Base-by-base conservation (phyloP, 176 grass and related monocot species). In the Cenchrus americanus region DNA sequence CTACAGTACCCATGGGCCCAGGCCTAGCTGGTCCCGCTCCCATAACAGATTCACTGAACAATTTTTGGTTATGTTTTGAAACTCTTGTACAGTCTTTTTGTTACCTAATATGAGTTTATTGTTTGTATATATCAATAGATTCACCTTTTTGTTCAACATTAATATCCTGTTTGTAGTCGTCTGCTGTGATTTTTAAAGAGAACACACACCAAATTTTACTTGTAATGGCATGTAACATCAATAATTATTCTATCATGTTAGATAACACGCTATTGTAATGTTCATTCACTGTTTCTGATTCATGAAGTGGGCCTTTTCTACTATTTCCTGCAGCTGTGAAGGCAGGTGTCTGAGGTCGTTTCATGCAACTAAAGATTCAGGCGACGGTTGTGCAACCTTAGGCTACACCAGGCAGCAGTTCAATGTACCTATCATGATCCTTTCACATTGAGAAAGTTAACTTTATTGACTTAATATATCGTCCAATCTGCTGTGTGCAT, bases 311-410 rank as follows among this genome's bases (percentile, higher is more conserved):
- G 13, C 21, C 46, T 90, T 40, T 68, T 53, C 50, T 70, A 34
- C 18, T 51, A 26, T 51, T 41, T 40, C 37, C 40, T 87, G 75
- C 92, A 94, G 89, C 71, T 94, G 92, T 77, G 92, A 92, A 73
- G 92, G 92, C 24, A 78, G 60, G 46, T 94, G 92, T 58, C 71
- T 94, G 58, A 86, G 92, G 46, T 94, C 89, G 15, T 94, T 94
- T 52, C 92, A 94, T 90, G 89, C 87, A 18, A 88, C 82, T 17
- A 80, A 26, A 50, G 62, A 79, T 83, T 43, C 78, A 40, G 50
- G 85, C 53, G 82, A 84, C 68, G 85, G 83, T n/a, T 94, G 92
- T 71, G 60, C 75, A 71, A 92, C 92, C 18, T 82, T 94, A 61
- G 92, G 92, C 60, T 94, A 89, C 69, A 85, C 78, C 7, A 84